These are phyloP conservation scores for Coffea eugenioides DNA, from an alignment of 257 asterid genomes.

Conservation along the genomic window DNA sequence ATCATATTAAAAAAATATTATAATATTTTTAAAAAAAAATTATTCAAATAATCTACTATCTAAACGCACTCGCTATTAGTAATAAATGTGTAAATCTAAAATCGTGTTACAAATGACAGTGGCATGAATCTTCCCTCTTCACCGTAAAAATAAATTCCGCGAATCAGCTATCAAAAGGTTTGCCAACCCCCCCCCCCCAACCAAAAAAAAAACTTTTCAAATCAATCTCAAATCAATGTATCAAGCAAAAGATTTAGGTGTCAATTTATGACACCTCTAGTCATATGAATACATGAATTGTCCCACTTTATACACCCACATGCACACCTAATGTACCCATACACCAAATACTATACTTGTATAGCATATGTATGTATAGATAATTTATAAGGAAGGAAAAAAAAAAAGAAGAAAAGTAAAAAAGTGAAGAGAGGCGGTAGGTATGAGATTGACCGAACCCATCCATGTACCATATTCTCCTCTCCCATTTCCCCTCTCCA, in stretches of 20 bases:
- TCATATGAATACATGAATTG: not conserved
- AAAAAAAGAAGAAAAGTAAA: not conserved
- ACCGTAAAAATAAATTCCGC: not conserved
- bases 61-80: no score
- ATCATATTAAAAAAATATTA: no score
- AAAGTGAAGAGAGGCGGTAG: conserved; percentile 41
- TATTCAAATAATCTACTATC: no score
- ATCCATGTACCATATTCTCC: not conserved
- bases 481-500: conserved; percentile 5
- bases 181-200: not conserved
- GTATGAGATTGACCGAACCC: conserved; percentile 53
- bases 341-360: no score
- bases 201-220: not conserved
- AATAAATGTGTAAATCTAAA: no score
- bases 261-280: not conserved
- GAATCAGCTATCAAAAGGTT: not conserved
- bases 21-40: no score
- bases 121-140: not conserved
- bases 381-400: no score
- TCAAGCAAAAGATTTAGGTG: not conserved
- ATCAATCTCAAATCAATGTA: not conserved
- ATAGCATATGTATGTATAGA: no score
- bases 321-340: not conserved
- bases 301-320: not conserved
- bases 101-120: no score